Base-by-base conservation (phyloP, 2,329 filamentous ascomycete genomes). In the Ophiobolus disseminans region DNA sequence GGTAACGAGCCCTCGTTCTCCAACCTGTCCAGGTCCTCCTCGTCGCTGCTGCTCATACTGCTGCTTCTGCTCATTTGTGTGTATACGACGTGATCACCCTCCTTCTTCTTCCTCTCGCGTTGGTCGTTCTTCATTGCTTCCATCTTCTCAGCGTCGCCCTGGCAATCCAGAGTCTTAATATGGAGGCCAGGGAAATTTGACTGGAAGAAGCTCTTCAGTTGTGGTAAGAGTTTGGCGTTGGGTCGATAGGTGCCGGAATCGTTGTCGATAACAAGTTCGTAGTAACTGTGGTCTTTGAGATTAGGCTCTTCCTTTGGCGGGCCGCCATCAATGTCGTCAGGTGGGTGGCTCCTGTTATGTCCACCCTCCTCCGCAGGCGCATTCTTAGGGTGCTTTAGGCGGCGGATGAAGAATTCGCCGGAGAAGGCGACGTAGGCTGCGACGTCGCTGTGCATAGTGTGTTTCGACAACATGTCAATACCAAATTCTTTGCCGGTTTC, bases 401-500 rank as follows among this genome's bases (percentile, higher is more conserved):
- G 83, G 11, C 91, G 84, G 54, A 97, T 82, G 70, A 97, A 94
- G 73, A 97, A 97, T 68, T 97, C 93, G 32, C 93, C 93, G 0
- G 89, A 91, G 69, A 87, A 97, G 17, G 92, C 93, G 56, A 97
- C 90, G 70, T 96, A 96, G 2, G 90, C 88, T 26, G 86, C 89
- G 1, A 96, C 92, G 71, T 97, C 87, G 57, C 90, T 93, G 76
- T 97, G 93, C 91, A 97, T 96, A 31, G 91, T 96, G 73, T 97
- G 93, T 72, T 97, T 97, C 72, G 87, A 91, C 63, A 97, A 76
- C 72, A 97, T 79, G 74, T 97, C 93, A 63, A 97, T 91, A 42
- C 92, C 91, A 50, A 97, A 97, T 65, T 97, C 92, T 63, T 94
- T 94, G 22, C 93, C 93, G 0, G 93, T 97, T 73, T 97, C 93